phyloP scores from a whole-genome alignment of 345 rosid genomes.

The Citrus australasica region DNA sequence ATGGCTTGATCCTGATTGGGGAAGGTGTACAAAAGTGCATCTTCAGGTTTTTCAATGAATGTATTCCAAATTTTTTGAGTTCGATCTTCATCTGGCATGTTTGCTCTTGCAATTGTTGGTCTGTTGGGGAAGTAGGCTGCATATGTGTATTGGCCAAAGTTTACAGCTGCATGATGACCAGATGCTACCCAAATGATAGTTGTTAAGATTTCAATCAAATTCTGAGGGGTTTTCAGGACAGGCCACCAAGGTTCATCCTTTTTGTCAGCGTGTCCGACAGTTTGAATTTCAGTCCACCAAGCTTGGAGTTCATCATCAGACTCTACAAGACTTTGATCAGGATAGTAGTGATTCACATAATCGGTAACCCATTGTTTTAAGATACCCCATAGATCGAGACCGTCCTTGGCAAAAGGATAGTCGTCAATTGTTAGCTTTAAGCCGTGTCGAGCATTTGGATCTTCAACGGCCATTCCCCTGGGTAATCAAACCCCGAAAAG shows the following conservation, averaged over 20 bases:
- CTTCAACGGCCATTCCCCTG: slow-evolving; percentile 60
- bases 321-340: not conserved
- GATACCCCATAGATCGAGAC: slow-evolving; percentile 45
- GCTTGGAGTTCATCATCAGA: slow-evolving; percentile 49
- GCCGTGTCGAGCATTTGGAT: slow-evolving; percentile 45
- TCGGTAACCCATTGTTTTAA: slow-evolving; percentile 45
- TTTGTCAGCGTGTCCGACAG: not conserved
- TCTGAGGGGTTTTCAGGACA: slow-evolving; percentile 4
- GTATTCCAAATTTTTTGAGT: slow-evolving; percentile 22
- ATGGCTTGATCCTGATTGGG: slow-evolving; percentile 55
- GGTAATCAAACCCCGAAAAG: too few relatives aligned
- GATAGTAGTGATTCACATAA: slow-evolving; percentile 19
- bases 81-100: slow-evolving; percentile 46
- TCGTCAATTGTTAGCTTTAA: slow-evolving; percentile 48
- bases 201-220: slow-evolving; percentile 7
- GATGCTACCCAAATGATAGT: slow-evolving; percentile 39
- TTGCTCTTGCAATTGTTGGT: slow-evolving; percentile 35
- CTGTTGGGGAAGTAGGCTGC: slow-evolving; percentile 39
- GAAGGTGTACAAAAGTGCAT: slow-evolving; percentile 28
- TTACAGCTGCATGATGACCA: slow-evolving; percentile 44
- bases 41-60: slow-evolving; percentile 39
- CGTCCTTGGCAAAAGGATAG: slow-evolving; percentile 61
- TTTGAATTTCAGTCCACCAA: slow-evolving; percentile 42
- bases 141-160: slow-evolving; percentile 35
- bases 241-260: slow-evolving; percentile 50